Base-by-base conservation (phyloP, 306 rosid species). In the Dicorynia guianensis region DNA sequence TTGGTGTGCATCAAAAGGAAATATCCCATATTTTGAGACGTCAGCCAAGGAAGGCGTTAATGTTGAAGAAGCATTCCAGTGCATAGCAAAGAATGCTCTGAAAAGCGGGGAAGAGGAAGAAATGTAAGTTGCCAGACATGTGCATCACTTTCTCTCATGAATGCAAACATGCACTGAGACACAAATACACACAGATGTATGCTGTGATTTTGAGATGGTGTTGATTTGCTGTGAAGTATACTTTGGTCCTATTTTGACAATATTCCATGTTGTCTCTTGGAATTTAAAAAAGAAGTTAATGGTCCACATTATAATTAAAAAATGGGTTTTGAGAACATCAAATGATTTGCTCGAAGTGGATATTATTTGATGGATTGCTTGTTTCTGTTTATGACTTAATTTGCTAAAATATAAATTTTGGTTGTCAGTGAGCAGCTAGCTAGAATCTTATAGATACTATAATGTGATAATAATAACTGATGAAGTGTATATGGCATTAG, bases 1-100 rank as follows among this genome's bases (percentile, higher is more conserved):
- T 53, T 96, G 99, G 99, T 96, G 99, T 89, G 98, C 98, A 65
- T 85, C 98, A 5, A 96, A 96, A 81, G 99, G 99, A 82, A 91
- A 92, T 81, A 96, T 96, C 76, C 99, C 97, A 19, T 96, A 96
- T 87, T 96, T 87, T 76, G 99, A 96, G 89, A 96, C 99, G 8
- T 96, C 99, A 72, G 99, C 98, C 49, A 96, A 96, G 89, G 99
- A 92, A 84, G 99, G 99, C 68, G 34, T 90, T 82, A 96, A 96
- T 42, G 98, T 96, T 74, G 99, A 96, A 86, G 98, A 92, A 78
- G 99, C 99, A 62, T 96, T 96, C 86, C 97, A 96, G 66, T 86
- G 92, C 92, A 96, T 96, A 75, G 97, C 98, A 57, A 92, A 87
- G 84, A 79, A 96, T 81, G 99, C 99, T 66, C 91, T 96, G 71